phyloP scores from a whole-genome alignment of 2,329 filamentous ascomycete species.

The Alternaria arbusti region DNA sequence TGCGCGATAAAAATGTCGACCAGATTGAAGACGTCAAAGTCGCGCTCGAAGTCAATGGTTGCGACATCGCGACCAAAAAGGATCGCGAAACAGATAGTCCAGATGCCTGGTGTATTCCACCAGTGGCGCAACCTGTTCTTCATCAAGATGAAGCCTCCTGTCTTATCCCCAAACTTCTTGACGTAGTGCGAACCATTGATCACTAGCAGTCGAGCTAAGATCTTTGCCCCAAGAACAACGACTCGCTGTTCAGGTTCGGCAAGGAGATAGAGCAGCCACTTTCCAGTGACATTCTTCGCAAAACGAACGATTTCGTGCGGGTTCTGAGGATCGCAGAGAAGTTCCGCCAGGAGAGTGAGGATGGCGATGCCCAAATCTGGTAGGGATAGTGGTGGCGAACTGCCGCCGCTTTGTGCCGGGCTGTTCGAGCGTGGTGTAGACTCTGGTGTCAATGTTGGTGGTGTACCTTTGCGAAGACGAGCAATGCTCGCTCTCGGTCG shows the following conservation, averaged over 20 bases:
- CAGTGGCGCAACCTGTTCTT: conserved; percentile 80
- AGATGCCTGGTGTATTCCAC: conserved; percentile 85
- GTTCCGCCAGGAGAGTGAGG: conserved; percentile 75
- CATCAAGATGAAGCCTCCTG: conserved; percentile 87
- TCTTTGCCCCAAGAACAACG: conserved; percentile 79
- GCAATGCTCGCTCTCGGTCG: conserved; percentile 43
- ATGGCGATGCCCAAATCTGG: conserved; percentile 76
- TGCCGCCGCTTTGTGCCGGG: conserved; percentile 28
- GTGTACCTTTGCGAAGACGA: conserved; percentile 38
- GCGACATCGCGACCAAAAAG: conserved; percentile 85
- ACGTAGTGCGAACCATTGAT: conserved; percentile 82
- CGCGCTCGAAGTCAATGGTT: conserved; percentile 72
- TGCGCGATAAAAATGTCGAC: conserved; percentile 70
- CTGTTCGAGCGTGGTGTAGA: conserved; percentile 41
- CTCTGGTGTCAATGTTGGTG: conserved; percentile 35
- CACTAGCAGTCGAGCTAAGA: conserved; percentile 83
- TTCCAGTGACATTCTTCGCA: conserved; percentile 92
- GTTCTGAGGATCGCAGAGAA: conserved; percentile 77
- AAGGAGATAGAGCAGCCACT: conserved; percentile 93
- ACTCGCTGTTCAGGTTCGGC: conserved; percentile 86
- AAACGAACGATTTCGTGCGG: conserved; percentile 79
- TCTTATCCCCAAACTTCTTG: conserved; percentile 83
- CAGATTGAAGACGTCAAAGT: conserved; percentile 77
- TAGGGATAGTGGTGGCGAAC: conserved; percentile 56
- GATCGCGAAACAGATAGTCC: conserved; percentile 87